Base-by-base conservation (phyloP, 768 basidiomycete species). In the Mycena galericulata region DNA sequence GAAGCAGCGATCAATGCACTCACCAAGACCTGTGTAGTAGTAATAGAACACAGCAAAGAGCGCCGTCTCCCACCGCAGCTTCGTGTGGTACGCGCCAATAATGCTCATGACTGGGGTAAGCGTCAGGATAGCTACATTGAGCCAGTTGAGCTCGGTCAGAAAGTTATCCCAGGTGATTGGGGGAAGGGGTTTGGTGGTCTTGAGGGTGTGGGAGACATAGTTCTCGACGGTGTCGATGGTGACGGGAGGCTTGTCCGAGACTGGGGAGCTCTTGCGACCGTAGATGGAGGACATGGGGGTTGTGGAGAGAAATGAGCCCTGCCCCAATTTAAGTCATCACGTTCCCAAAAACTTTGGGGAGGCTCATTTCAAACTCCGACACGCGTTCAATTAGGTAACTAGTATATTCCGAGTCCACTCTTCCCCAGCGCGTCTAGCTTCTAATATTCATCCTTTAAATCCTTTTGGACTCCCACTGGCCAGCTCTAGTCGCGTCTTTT, bases 121-220 rank as follows among this genome's bases (percentile, higher is more conserved):
- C 67, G 88, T 90, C 72, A 97, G 88, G 72, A 95, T 90, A 71
- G 82, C 77, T 74, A 93, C 86, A 74, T 88, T 92, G 74, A 97
- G 86, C 89, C 91, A 97, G 80, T 92, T 91, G 72, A 96, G 81
- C 75, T 95, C 92, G 24, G 82, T 81, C 75, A 79, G 72, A 65
- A 87, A 77, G 75, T 90, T 94, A 41, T 81, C 77, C 88, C 86
- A 89, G 1, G 84, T 82, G 70, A 94, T 81, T 4, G 92, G 92
- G 2, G 93, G 92, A 15, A 92, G 83, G 3, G 90, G 75, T 75
- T 92, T 92, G 65, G 87, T 84, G 47, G 88, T 89, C 73, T 87
- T 88, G 75, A 95, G 85, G 8, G 92, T 94, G 78, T 92, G 86
- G 30, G 89, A 82, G 76, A 95, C 93, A 75, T 94, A 95, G 84